Evolutionary conservation across 2,329 filamentous ascomycete species (phyloP), one percentile per base, ranked within the genome.

Genomic region (Elsinoe fawcettii): DNA sequence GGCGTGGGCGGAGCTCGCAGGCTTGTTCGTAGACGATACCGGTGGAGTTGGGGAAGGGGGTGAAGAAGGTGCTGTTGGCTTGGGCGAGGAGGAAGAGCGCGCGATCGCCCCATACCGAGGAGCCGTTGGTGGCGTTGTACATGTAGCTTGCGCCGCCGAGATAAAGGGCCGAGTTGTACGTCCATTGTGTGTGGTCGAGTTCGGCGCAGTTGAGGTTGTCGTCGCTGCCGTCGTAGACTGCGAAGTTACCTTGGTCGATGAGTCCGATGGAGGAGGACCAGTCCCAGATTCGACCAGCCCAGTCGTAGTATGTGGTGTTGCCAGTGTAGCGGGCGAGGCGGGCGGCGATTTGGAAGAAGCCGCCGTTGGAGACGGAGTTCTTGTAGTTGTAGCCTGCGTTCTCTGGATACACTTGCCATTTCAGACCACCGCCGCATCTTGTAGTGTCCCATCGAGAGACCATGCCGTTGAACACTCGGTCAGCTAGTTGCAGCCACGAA

Each of bases 351-450:
- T 91, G 86, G 70, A 95, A 91, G 67, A 93, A 83, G n/a, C 84
- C 85, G 41, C 87, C 88, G 69, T 93, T 93, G 60, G 84, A 85
- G 63, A 91, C 82, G 14, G 84, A 80, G 73, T 92, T 92, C 72
- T 91, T 93, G 79, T 95, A 93, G 66, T 83, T 79, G 68, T 90
- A 85, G 12, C 89, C 90, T 60, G 83, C 83, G 67, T 95, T 92
- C 64, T 80, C 81, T 1, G 79, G 73, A 69, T 85, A 91, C 63
- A 95, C 90, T 74, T 95, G 89, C 90, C 90, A 95, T 61, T 86
- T 82, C 62, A 95, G 71, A 8, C 90, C 90, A 51, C 90, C 90
- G 47, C 73, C 76, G 69, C 90, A 95, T 0, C 76, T 77, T 0
- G 72, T 65, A 2, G 71, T 73, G 63, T 93, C 84, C 86, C 88